A percentile compares a stretch with the other conserved stretches of the same genome.
phyloP scores from a whole-genome alignment of 306 rosid species.

The Senna tora region DNA sequence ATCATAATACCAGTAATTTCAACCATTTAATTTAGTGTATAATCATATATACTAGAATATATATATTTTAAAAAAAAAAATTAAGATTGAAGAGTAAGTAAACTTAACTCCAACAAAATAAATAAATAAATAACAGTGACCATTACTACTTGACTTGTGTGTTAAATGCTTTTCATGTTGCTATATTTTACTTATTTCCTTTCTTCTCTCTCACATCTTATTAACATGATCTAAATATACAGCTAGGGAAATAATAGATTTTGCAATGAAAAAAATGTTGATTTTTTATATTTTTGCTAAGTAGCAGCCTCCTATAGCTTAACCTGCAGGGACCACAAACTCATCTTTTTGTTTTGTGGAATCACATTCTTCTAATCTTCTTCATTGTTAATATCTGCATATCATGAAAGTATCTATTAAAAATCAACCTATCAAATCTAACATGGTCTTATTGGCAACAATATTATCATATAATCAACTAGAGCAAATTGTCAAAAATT shows the following conservation, averaged over 20 bases:
- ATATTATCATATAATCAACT: neutral
- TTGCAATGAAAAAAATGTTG: no score
- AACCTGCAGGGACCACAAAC: neutral
- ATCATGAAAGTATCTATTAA: neutral
- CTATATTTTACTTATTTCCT: neutral
- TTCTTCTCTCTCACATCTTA: neutral
- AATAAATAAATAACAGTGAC: no score
- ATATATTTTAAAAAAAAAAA: no score
- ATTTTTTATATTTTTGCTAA: neutral
- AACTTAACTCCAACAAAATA: no score
- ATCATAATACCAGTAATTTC: no score
- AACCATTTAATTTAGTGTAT: no score
- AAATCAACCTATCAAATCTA: neutral
- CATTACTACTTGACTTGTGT: no score
- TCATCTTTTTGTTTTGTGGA: neutral
- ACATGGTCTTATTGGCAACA: neutral
- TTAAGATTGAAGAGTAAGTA: no score
- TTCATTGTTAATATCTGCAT: neutral
- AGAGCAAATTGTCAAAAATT: neutral
- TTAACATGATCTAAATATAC: neutral
- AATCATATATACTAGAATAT: no score
- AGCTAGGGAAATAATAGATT: no score
- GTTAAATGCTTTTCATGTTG: neutral
- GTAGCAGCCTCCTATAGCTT: slow-evolving; percentile 2
- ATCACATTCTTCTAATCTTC: slow-evolving; percentile 15